Evolutionary conservation across 352 stramenopile species (phyloP).

Genomic region (Phytophthora ohioensis): DNA sequence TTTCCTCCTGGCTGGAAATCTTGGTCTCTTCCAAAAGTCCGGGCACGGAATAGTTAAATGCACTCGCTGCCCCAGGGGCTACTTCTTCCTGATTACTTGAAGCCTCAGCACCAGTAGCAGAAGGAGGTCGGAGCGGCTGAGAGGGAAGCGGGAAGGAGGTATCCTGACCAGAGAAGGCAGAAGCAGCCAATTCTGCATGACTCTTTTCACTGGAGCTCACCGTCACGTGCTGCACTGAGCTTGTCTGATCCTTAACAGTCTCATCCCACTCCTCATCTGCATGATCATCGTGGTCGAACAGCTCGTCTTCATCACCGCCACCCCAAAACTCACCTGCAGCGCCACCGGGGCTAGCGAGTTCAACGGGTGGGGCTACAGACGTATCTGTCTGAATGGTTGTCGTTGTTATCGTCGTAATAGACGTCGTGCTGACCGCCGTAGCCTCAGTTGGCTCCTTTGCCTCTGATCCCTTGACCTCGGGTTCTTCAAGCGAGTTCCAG

Average conservation of each 20-base stretch:
- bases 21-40: slow-evolving; percentile 13
- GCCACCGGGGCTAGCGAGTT: slow-evolving; percentile 41
- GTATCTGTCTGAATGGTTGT: slow-evolving; percentile 16
- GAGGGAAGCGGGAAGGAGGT: slow-evolving; percentile 16
- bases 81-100: slow-evolving; percentile 5
- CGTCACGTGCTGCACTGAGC: slow-evolving; percentile 16
- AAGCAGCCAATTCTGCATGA: slow-evolving; percentile 12
- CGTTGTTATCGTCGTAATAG: slow-evolving; percentile 6
- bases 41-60: slow-evolving; percentile 6
- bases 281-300: slow-evolving; percentile 74
- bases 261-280: slow-evolving; percentile 50
- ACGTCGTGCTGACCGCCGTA: background rate
- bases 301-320: slow-evolving; percentile 58
- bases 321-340: slow-evolving; percentile 74
- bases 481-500: slow-evolving; percentile 22
- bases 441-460: background rate
- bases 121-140: slow-evolving; percentile 14
- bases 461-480: slow-evolving; percentile 2
- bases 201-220: slow-evolving; percentile 30
- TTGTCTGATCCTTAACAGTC: slow-evolving; percentile 31
- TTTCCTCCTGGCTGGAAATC: slow-evolving; percentile 9
- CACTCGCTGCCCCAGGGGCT: background rate
- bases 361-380: slow-evolving; percentile 30
- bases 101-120: slow-evolving; percentile 6
- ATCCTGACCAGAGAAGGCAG: slow-evolving; percentile 18